Evolutionary conservation across 345 rosid species (phyloP).

Genomic region (Acer saccharum): DNA sequence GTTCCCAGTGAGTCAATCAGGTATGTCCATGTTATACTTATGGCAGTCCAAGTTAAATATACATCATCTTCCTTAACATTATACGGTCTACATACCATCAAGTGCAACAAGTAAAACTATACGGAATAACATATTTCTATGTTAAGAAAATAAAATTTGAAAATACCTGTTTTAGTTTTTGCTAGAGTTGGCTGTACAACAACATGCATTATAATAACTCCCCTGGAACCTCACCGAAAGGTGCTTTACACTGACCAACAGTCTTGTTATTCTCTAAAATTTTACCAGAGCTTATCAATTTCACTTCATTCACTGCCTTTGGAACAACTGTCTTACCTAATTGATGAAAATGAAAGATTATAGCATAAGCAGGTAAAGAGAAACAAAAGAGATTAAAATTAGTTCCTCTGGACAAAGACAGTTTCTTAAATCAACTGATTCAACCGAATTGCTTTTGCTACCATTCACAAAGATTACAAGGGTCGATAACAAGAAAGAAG

Average conservation of each 20-base stretch:
- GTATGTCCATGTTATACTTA: not conserved
- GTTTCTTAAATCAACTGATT: conserved; percentile 14
- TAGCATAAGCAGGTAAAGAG: not conserved
- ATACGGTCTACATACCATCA: not conserved
- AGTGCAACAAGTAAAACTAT: conserved; percentile 1
- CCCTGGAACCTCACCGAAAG: conserved; percentile 72
- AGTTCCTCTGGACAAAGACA: not conserved
- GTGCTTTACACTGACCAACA: conserved; percentile 82
- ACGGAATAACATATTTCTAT: not conserved
- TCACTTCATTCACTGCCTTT: conserved; percentile 77
- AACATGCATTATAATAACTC: conserved; percentile 74
- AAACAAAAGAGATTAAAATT: not conserved
- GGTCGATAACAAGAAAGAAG: not conserved
- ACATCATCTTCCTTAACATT: not conserved
- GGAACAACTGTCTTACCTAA: conserved; percentile 78
- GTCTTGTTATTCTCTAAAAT: conserved; percentile 82
- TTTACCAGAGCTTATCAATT: conserved; percentile 85
- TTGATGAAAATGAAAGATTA: not conserved
- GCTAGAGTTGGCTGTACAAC: conserved; percentile 84
- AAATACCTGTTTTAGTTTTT: conserved; percentile 66
- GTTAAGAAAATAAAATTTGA: not conserved
- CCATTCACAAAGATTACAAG: not conserved
- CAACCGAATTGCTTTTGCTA: not conserved
- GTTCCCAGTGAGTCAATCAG: not conserved
- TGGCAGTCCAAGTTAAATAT: not conserved